Base-by-base conservation (phyloP, 805 yeast species). In the Starmerella bacillaris region DNA sequence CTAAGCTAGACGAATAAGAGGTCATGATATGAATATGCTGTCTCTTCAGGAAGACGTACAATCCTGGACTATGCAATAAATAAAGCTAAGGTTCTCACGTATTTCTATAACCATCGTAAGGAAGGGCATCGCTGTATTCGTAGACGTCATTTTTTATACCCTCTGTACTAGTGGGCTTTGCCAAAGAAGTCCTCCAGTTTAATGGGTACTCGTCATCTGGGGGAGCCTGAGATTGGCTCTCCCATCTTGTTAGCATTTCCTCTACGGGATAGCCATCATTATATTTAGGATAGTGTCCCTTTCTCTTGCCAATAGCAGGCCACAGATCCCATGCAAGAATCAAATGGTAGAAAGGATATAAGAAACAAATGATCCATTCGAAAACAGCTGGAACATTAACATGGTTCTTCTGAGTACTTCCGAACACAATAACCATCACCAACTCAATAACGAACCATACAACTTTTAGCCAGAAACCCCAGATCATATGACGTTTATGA, bases 351-450 rank as follows among this genome's bases (percentile, higher is more conserved):
- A 74, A 47, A 3, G 92, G 89, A 51, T 78, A 84, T 72, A 79
- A 74, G 56, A 74, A 84, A n/a, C 86, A 73, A 29, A 84, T 56
- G 3, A 73, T 51, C 96, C 96, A 86, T 56, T 86, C 96, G 51
- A 77, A 70, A 16, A 64, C 59, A 0, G 83, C 83, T 27, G 65
- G 59, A 3, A 66, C 67, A 42, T 65, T 60, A 26, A 57, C 49
- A 19, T 62, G 60, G 9, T 53, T 51, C 51, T 51, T 48, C 34
- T 57, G 50, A 20, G 45, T 36, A 15, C 44, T 37, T 3, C 54
- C 63, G 44, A 80, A 86, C 21, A 69, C 63, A 18, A 76, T 55
- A 3, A 86, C 93, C 50, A 78, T 65, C 0, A 60, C 69, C 14
- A 74, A 59, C 1, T 92, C 89, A 15, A 64, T 50, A 2, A 65